These are phyloP conservation scores for Phytophthora aleatoria DNA, from an alignment of 352 stramenopile species.

Conservation along the genomic window DNA sequence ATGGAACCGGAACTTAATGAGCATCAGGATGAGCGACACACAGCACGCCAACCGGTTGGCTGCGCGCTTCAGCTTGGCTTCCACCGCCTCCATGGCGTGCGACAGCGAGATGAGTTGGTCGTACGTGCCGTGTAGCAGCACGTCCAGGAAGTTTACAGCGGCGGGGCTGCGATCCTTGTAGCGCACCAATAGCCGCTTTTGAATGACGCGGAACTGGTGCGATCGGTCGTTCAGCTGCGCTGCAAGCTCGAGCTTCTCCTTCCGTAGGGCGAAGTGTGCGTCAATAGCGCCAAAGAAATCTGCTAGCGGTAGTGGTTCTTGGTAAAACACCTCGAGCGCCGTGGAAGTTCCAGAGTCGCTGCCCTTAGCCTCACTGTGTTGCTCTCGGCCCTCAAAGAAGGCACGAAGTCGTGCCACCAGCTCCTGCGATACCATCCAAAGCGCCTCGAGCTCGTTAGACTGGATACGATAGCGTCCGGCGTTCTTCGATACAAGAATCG, in stretches of 20 bases:
- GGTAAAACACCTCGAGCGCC: conserved; percentile 71
- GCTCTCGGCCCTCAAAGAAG: conserved; percentile 41
- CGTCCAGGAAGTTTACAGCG: conserved; percentile 80
- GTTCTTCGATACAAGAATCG: conserved; percentile 91
- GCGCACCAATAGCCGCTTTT: conserved; percentile 89
- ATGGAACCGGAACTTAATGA: conserved; percentile 84
- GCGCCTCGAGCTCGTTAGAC: conserved; percentile 76
- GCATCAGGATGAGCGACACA: conserved; percentile 78
- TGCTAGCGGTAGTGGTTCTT: conserved; percentile 82
- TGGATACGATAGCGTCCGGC: conserved; percentile 89
- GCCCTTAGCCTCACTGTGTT: conserved; percentile 25
- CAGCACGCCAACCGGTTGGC: conserved; percentile 76
- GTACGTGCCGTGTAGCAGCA: conserved; percentile 88
- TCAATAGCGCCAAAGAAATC: conserved; percentile 91
- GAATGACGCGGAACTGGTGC: conserved; percentile 89
- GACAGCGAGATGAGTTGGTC: conserved; percentile 78
- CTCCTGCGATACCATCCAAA: conserved; percentile 84
- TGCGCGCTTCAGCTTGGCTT: conserved; percentile 54
- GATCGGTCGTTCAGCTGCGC: conserved; percentile 82
- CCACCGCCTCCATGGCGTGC: conserved; percentile 67
- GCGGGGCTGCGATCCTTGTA: conserved; percentile 91
- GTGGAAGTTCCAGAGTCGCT: conserved; percentile 19
- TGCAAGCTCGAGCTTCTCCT: conserved; percentile 65
- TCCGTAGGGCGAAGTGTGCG: conserved; percentile 76
- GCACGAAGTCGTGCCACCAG: conserved; percentile 66